Evolutionary conservation across 2,329 filamentous ascomycete species (phyloP), one percentile per base, ranked within the genome.

Genomic region (Neopestalotiopsis sp.): DNA sequence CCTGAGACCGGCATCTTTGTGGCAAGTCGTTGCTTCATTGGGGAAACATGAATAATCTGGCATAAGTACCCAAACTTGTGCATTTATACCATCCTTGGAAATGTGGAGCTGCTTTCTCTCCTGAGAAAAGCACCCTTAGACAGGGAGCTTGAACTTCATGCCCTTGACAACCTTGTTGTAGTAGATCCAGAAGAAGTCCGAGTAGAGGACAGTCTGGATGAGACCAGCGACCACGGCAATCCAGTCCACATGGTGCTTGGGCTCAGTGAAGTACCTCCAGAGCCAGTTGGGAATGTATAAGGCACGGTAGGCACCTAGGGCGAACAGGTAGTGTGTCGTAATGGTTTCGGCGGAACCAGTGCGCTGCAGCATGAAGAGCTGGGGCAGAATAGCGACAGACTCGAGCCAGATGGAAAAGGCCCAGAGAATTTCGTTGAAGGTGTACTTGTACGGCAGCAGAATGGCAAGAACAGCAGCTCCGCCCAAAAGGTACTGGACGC

Each of bases 151-250:
- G 81, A 95, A 95, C 85, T 94, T 95, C 87, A 94, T 93, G 75
- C 93, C 93, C 85, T 95, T 94, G 83, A 95, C 85, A 62, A 95
- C 92, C 90, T 98, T 98, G 70, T 92, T 97, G 84, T 98, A 99
- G 86, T 99, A 99, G 77, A 99, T 95, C 88, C 95, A 99, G 89
- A 99, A 99, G 86, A 99, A 99, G 84, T 99, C 96, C 72, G 94
- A 97, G 85, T 99, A 99, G 69, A 99, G 86, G 63, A 99, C 84
- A 0, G 96, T 99, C 86, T 99, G 96, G 72, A 98, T 84, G 68
- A 98, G 88, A 13, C 96, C 96, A 3, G 97, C 96, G 71, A 96
- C 79, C 65, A 98, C 92, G 24, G 95, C 92, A 74, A 98, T 97
- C 72, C 91, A 93, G 79, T 98, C 95, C 74, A 92, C 80, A 80